phyloP scores from a whole-genome alignment of 1,139 yeast genomes.

The Yueomyces sp. region DNA sequence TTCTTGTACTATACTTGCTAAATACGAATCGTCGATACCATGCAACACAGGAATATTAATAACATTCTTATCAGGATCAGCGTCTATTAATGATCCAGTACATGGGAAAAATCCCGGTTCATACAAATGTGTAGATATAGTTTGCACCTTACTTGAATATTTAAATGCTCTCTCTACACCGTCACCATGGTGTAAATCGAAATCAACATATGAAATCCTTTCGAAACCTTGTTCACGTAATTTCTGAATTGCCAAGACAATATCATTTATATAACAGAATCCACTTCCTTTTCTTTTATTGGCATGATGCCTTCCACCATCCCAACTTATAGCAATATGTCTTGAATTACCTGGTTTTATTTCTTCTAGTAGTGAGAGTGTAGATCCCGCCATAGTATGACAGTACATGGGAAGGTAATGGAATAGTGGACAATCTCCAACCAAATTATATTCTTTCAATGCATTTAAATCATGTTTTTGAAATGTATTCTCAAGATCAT shows the following conservation, averaged over 20 bases:
- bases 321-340: conserved; percentile 52
- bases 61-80: conserved; percentile 27
- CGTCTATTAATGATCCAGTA: conserved; percentile 35
- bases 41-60: conserved; percentile 45
- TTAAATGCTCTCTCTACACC: conserved; percentile 62
- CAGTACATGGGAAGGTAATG: conserved; percentile 41
- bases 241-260: conserved; percentile 40
- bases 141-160: conserved; percentile 42
- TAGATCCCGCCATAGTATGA: conserved; percentile 42
- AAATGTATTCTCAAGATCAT: not conserved
- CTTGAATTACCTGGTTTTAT: conserved; percentile 11
- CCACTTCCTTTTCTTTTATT: conserved; percentile 47
- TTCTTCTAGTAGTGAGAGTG: conserved; percentile 36
- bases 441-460: conserved; percentile 29
- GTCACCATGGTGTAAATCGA: conserved; percentile 72
- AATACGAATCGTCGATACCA: conserved; percentile 40
- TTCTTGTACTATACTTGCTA: conserved; percentile 28
- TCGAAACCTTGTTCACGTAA: conserved; percentile 33
- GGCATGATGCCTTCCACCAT: conserved; percentile 73
- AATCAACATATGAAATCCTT: conserved; percentile 50
- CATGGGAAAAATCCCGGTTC: conserved; percentile 69
- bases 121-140: conserved; percentile 51
- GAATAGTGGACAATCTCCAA: conserved; percentile 56
- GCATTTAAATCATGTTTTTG: not conserved
- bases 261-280: conserved; percentile 63